Percentiles rank a stretch among this genome's conserved stretches.
Evolutionary conservation across 1,139 yeast species (phyloP).

Genomic region (Pneumocystis murina): DNA sequence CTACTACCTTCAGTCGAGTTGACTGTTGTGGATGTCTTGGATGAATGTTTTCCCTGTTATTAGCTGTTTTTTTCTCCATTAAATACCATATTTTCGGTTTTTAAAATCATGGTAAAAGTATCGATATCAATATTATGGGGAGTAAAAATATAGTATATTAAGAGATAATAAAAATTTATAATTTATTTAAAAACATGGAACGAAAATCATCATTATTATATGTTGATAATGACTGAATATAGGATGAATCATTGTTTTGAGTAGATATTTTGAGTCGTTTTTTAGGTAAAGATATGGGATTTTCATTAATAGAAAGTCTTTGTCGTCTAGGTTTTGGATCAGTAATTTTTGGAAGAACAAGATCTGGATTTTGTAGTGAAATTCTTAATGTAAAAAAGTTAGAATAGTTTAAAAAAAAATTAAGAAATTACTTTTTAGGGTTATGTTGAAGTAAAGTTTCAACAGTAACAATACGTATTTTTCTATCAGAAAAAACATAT

Average conservation of each 20-base stretch:
- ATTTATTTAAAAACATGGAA: neutral
- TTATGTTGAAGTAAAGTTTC: constrained; percentile 4
- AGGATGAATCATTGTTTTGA: neutral
- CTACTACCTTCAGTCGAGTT: constrained; percentile 12
- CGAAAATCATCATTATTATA: neutral
- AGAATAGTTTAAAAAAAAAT: neutral
- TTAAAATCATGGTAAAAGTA: neutral
- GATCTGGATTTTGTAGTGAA: neutral
- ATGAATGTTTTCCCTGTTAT: neutral
- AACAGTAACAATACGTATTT: constrained; percentile 29
- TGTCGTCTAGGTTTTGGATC: neutral
- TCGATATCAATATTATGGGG: neutral
- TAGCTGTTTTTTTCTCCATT: neutral
- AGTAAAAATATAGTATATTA: neutral
- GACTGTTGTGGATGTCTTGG: neutral
- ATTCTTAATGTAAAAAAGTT: neutral
- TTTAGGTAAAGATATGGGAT: neutral
- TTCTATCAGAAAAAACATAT: constrained; percentile 25
- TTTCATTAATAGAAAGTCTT: neutral
- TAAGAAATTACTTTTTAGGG: neutral
- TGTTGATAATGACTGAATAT: neutral
- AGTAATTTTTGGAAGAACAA: neutral
- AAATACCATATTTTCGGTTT: neutral
- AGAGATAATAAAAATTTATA: neutral
- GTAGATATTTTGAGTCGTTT: neutral